Base-by-base conservation (phyloP, 148 eudicot species). In the Dysphania ambrosioides region DNA sequence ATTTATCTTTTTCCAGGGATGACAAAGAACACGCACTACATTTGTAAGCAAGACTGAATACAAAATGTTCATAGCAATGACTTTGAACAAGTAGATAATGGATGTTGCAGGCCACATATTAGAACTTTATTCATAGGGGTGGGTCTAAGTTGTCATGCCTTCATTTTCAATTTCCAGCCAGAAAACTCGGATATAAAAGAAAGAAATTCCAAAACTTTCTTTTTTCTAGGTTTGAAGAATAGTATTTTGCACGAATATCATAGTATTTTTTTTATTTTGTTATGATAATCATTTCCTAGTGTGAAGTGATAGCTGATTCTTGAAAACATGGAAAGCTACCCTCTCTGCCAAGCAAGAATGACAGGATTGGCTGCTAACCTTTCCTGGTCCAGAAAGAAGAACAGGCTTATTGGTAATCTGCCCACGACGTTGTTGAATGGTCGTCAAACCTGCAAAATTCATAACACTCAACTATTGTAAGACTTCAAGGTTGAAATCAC, bases 361-460 rank as follows among this genome's bases (percentile, higher is more conserved):
- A 0, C 42, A 21, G 13, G 65, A 58, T 13, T 1, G 6, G n/a
- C 72, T 27, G 74, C 81, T 77, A 47, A 94, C 98, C 98, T 94
- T 94, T 44, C 98, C 98, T 53, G 98, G 98, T 26, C 98, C 98
- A 57, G 91, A 73, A 59, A 94, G 98, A 81, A 94, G 96, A 86
- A 94, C 83, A 44, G 98, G 96, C 83, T 87, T 91, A 58, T 88
- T 89, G 2, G 97, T 90, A 58, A 74, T 80, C 83, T 83, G 83
- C 63, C 91, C 91, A 8, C 97, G 88, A 31, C 97, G 97, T 80
- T 88, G 91, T 79, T 94, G 93, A 77, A 94, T 94, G 70, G 90
- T 94, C 44, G 85, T 86, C 82, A 94, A 64, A 75, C 98, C 98
- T 89, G 87, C 51, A 71, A 65, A 68, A 76, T 73, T 76, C 74